These are phyloP conservation scores for Neofusicoccum cordaticola DNA, from an alignment of 2,329 filamentous ascomycete species.

Conservation along the genomic window DNA sequence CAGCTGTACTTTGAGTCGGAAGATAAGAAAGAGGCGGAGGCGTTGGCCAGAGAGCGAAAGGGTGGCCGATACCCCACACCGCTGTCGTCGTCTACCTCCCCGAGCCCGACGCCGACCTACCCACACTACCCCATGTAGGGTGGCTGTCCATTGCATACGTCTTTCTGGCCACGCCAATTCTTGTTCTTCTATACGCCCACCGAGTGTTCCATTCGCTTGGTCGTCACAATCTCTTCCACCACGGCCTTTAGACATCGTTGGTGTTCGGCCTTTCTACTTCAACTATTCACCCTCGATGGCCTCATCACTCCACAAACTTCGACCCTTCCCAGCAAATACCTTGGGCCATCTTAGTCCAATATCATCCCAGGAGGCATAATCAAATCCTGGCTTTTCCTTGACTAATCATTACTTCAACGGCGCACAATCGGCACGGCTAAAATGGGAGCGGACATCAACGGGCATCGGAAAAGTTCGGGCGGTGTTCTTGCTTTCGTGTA, in stretches of 20 bases:
- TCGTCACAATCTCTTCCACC: background rate
- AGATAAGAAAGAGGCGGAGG: background rate
- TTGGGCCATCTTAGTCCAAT: background rate
- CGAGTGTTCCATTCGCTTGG: background rate
- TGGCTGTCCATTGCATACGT: background rate
- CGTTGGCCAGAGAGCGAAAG: background rate
- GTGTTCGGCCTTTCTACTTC: background rate
- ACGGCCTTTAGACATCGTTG: background rate
- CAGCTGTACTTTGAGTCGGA: background rate
- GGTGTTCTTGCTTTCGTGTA: constrained; percentile 11
- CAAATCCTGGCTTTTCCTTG: background rate
- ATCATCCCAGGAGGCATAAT: background rate
- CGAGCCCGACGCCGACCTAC: background rate
- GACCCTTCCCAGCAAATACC: background rate
- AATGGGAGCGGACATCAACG: background rate
- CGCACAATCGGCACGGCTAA: constrained; percentile 5
- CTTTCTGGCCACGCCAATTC: background rate
- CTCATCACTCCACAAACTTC: background rate
- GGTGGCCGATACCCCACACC: constrained; percentile 2
- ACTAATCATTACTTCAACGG: background rate
- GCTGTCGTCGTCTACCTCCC: background rate
- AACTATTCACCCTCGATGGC: background rate
- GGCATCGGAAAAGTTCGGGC: constrained; percentile 5
- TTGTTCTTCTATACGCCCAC: background rate
- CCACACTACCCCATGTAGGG: background rate